Conservation (phyloP, 129 eudicot genomes). For the Centella asiatica region DNA sequence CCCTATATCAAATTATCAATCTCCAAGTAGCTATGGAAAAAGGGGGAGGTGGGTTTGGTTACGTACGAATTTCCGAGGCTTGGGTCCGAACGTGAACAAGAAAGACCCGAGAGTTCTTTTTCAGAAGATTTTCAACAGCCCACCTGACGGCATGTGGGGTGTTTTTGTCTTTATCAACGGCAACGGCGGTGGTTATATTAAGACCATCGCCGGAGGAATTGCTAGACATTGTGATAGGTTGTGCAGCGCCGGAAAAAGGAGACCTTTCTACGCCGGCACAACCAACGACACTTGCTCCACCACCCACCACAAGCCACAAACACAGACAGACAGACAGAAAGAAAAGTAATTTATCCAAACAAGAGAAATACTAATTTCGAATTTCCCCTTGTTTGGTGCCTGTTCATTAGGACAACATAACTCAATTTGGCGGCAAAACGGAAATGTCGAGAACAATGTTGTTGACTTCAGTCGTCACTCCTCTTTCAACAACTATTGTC, state of each 20-base stretch:
- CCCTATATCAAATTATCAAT: no score
- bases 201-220: slow-evolving; percentile 11
- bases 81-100: slow-evolving; percentile 52
- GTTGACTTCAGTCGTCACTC: background rate
- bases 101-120: slow-evolving; percentile 15
- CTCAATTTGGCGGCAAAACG: slow-evolving; percentile 15
- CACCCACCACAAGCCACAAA: background rate
- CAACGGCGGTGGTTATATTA: slow-evolving; percentile 22
- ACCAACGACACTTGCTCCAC: slow-evolving; percentile 7
- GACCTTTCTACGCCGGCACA: background rate
- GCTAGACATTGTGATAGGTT: slow-evolving; percentile 4
- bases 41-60: background rate
- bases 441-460: background rate
- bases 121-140: slow-evolving; percentile 40
- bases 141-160: slow-evolving; percentile 55
- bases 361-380: background rate
- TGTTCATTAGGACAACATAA: background rate
- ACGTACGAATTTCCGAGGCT: slow-evolving; percentile 28
- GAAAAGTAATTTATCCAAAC: background rate
- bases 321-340: no score
- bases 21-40: background rate
- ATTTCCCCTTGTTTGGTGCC: background rate
- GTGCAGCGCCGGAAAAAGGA: background rate
- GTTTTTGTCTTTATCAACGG: slow-evolving; percentile 50
- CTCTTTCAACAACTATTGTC: no score